Evolutionary conservation across 345 rosid species (phyloP), one percentile per base, ranked within the genome.

Genomic region (Reutealis trisperma): DNA sequence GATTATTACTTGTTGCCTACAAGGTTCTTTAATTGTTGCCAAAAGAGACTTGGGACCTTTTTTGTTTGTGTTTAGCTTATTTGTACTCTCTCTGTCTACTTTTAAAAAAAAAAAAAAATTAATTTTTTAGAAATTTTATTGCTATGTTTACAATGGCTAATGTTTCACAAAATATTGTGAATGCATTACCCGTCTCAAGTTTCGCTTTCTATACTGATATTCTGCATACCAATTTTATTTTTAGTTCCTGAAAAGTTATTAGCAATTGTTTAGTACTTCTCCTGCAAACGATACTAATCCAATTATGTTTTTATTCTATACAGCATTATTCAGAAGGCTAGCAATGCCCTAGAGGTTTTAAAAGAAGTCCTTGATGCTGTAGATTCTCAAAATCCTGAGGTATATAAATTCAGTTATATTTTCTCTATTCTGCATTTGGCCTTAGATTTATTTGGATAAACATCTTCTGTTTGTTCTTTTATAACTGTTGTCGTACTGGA

Each of bases 291-390:
- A 47, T 34, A 3, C 65, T 60, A 32, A 65, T 77, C 34, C 70
- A 54, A 73, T 30, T 63, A 58, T 52, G 24, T 73, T 66, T 70
- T 63, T 55, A 75, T 84, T 64, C 30, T 11, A 21, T 71, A 41
- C 92, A 95, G 99, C 76, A 89, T 92, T 74, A 88, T 96, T 85
- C 98, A 90, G 84, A 93, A 93, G 86, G 98, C 99, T 66, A 84
- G 86, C 70, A 90, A 90, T 82, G 97, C 92, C 0, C 78, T 96
- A 71, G 97, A 96, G 85, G 92, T 93, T 74, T 83, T 96, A 79
- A 91, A 85, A 81, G 98, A 96, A 74, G 99, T 93, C 60, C 96
- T 96, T 82, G 92, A 88, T 84, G 93, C 97, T 66, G 90, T 92
- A 71, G 89, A 89, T 82, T 55, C 93, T 81, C 96, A 91, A 82